Evolutionary conservation across 495 filamentous ascomycete genomes (phyloP).

Genomic region (Penicillium longicatenatum): DNA sequence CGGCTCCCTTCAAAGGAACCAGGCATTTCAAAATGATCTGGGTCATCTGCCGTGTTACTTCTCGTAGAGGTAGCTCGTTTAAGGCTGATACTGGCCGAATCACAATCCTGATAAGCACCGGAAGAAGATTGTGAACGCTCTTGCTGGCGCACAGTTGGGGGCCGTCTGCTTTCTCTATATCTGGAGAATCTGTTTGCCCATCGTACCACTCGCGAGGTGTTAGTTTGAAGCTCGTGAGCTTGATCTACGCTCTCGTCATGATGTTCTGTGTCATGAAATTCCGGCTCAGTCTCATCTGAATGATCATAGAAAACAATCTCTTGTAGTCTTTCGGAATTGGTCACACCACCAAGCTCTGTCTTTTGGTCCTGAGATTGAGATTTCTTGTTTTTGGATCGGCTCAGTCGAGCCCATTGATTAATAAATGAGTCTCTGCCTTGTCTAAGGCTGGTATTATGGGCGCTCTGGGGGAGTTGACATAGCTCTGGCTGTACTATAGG

Average conservation of each 20-base stretch:
- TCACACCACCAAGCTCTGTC: neutral
- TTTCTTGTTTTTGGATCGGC: slow-evolving; percentile 5
- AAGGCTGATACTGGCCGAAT: slow-evolving; percentile 10
- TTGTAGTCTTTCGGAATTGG: neutral
- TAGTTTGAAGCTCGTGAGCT: slow-evolving; percentile 11
- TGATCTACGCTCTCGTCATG: slow-evolving; percentile 11
- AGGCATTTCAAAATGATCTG: slow-evolving; percentile 34
- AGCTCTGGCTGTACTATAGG: slow-evolving; percentile 12
- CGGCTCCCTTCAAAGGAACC: slow-evolving; percentile 30
- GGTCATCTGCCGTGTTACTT: slow-evolving; percentile 22
- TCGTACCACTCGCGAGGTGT: slow-evolving; percentile 13
- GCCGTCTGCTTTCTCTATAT: slow-evolving; percentile 14
- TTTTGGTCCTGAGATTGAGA: neutral
- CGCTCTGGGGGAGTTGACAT: slow-evolving; percentile 11
- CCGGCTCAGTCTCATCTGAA: slow-evolving; percentile 7
- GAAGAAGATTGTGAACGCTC: slow-evolving; percentile 18
- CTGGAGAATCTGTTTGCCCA: slow-evolving; percentile 22
- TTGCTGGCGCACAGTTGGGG: slow-evolving; percentile 12
- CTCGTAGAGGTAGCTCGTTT: slow-evolving; percentile 18
- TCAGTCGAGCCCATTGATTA: slow-evolving; percentile 8
- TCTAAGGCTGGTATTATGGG: slow-evolving; percentile 4
- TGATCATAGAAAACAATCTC: neutral
- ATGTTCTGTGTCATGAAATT: slow-evolving; percentile 4
- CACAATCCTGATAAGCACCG: slow-evolving; percentile 15
- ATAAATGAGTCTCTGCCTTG: slow-evolving; percentile 1